Evolutionary conservation across 1,284 basidiomycete species (phyloP).

Genomic region (Cryptococcus hybrid): DNA sequence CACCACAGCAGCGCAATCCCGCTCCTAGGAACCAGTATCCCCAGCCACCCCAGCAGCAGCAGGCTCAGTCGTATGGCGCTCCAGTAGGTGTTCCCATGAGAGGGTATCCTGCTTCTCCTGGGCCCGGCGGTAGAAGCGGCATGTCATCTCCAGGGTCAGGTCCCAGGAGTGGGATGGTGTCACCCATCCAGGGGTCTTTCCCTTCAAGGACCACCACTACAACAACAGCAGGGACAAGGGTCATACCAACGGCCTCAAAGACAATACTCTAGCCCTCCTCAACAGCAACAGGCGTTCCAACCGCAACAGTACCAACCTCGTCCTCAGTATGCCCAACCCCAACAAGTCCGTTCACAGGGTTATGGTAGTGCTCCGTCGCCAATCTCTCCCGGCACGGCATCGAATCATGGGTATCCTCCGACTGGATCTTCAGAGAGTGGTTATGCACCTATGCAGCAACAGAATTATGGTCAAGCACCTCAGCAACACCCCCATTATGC

Average conservation of each 20-base stretch:
- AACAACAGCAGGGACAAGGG: slow-evolving; percentile 9
- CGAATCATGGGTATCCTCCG: not conserved
- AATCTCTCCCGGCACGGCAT: not conserved
- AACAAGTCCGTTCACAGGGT: slow-evolving; percentile 3
- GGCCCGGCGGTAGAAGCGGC: not conserved
- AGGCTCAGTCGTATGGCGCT: too few species aligned
- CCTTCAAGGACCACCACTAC: slow-evolving; percentile 7
- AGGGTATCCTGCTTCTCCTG: too few species aligned
- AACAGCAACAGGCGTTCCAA: slow-evolving; percentile 10
- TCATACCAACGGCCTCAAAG: slow-evolving; percentile 1
- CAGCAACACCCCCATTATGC: slow-evolving; percentile 5
- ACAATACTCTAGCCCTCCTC: slow-evolving; percentile 12
- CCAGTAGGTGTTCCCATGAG: too few species aligned
- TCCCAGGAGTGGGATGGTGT: not conserved
- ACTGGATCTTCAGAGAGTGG: not conserved
- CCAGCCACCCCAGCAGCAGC: too few species aligned
- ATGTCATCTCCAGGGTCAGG: not conserved
- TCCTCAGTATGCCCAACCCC: slow-evolving; percentile 15
- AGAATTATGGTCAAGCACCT: slow-evolving; percentile 6
- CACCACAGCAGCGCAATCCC: slow-evolving; percentile 42
- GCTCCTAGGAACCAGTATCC: slow-evolving; percentile 17
- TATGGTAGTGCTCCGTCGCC: not conserved
- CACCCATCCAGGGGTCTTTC: not conserved
- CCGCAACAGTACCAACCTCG: slow-evolving; percentile 13
- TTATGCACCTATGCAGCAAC: slow-evolving; percentile 8